Conservation (phyloP, 2,329 filamentous ascomycete genomes). For the Exophiala phaeomuriformis region DNA sequence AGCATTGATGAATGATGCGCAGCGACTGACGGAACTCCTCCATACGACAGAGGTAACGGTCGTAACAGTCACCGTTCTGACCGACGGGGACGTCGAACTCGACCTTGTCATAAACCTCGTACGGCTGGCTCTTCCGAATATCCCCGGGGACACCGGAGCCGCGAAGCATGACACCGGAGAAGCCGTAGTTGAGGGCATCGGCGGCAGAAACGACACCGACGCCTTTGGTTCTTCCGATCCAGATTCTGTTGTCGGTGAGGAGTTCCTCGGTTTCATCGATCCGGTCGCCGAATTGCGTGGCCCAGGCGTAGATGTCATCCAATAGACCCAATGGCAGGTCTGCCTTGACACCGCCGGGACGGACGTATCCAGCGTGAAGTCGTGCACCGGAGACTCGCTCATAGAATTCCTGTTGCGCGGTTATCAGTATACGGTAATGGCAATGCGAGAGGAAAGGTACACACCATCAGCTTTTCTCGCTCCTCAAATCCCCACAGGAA, state of each 20-base stretch:
- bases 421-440: neutral
- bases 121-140: constrained; percentile 91
- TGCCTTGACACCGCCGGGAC: constrained; percentile 91
- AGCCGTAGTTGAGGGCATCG: constrained; percentile 94
- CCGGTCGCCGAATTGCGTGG: constrained; percentile 95
- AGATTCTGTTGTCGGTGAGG: constrained; percentile 98
- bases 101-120: constrained; percentile 95
- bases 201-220: constrained; percentile 84
- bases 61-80: constrained; percentile 96
- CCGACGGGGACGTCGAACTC: constrained; percentile 98
- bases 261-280: constrained; percentile 99
- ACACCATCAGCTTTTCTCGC: constrained; percentile 98
- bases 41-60: constrained; percentile 98
- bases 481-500: constrained; percentile 99
- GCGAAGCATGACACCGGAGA: constrained; percentile 95
- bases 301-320: constrained; percentile 99
- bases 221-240: constrained; percentile 86
- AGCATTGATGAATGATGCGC: constrained; percentile 95
- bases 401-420: constrained; percentile 76
- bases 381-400: constrained; percentile 97
- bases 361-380: constrained; percentile 93
- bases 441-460: constrained; percentile 30
- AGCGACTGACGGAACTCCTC: constrained; percentile 98
- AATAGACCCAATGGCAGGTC: constrained; percentile 89
- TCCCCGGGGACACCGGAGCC: constrained; percentile 96